phyloP scores from a whole-genome alignment of 129 eudicot genomes.

The Heracleum sosnowskyi region DNA sequence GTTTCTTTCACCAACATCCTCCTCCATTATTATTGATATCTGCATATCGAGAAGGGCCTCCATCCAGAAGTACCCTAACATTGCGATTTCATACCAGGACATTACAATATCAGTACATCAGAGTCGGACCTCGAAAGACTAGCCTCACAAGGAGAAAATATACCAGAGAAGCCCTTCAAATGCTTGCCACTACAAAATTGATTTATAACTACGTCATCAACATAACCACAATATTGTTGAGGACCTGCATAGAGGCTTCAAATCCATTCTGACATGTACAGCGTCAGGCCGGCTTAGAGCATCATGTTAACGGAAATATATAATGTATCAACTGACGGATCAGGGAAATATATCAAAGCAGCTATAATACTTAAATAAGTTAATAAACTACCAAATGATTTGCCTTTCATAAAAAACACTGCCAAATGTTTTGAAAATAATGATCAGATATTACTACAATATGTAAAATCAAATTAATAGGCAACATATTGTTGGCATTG shows the following conservation, averaged over 20 bases:
- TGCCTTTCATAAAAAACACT: too few species aligned
- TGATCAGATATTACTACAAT: too few species aligned
- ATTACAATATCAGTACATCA: constrained; percentile 14
- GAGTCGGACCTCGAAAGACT: neutral
- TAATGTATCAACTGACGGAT: too few species aligned
- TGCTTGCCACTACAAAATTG: constrained; percentile 57
- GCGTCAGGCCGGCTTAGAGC: too few species aligned
- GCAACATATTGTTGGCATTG: too few species aligned
- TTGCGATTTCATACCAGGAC: constrained; percentile 55
- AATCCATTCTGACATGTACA: neutral
- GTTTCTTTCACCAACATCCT: constrained; percentile 11
- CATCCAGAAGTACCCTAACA: constrained; percentile 84
- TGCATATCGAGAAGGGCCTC: constrained; percentile 82
- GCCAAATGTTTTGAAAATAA: too few species aligned
- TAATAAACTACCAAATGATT: too few species aligned
- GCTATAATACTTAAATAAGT: too few species aligned
- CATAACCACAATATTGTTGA: constrained; percentile 55
- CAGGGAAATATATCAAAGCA: too few species aligned
- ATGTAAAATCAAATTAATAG: too few species aligned
- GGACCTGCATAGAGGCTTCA: constrained; percentile 39
- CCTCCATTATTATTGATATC: constrained; percentile 69
- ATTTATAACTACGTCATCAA: constrained; percentile 69
- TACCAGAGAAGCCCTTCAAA: constrained; percentile 80
- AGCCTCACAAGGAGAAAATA: neutral
- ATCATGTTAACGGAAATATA: too few species aligned